phyloP scores from a whole-genome alignment of 495 filamentous ascomycete species.

The Parathielavia appendiculata region DNA sequence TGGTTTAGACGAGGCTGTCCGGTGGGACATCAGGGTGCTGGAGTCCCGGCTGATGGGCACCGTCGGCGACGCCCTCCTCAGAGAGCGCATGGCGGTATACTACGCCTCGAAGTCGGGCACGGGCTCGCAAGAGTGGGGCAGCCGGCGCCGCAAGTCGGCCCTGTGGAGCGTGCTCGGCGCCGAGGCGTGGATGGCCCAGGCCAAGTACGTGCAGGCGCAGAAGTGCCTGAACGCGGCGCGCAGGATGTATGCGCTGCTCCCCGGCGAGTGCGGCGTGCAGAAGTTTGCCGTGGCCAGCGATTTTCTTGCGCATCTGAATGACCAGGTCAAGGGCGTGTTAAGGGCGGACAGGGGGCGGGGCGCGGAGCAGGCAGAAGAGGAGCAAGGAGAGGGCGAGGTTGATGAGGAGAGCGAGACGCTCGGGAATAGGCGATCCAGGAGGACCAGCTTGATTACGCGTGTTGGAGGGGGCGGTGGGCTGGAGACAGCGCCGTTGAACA shows the following conservation, averaged over 20 bases:
- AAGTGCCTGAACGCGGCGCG: conserved; percentile 65
- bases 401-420: conserved; percentile 61
- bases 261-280: conserved; percentile 50
- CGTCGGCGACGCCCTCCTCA: conserved; percentile 71
- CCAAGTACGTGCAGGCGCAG: conserved; percentile 64
- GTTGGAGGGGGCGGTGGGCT: conserved; percentile 28
- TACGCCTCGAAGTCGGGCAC: conserved; percentile 66
- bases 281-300: conserved; percentile 54
- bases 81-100: conserved; percentile 78
- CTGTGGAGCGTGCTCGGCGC: conserved; percentile 84
- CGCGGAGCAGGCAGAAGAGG: conserved; percentile 36
- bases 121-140: conserved; percentile 60
- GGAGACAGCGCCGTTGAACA: conserved; percentile 45
- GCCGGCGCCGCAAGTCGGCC: conserved; percentile 73
- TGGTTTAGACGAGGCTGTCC: conserved; percentile 78
- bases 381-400: conserved; percentile 39
- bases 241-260: conserved; percentile 59
- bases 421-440: conserved; percentile 28
- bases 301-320: conserved; percentile 60
- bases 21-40: conserved; percentile 73
- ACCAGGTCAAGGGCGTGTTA: conserved; percentile 52
- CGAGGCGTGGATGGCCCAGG: conserved; percentile 71
- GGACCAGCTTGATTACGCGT: conserved; percentile 42
- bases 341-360: conserved; percentile 21
- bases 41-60: conserved; percentile 70